Percentiles rank a stretch among this genome's conserved stretches.
Conservation (phyloP, 345 rosid genomes). For the Ceriops tagal region DNA sequence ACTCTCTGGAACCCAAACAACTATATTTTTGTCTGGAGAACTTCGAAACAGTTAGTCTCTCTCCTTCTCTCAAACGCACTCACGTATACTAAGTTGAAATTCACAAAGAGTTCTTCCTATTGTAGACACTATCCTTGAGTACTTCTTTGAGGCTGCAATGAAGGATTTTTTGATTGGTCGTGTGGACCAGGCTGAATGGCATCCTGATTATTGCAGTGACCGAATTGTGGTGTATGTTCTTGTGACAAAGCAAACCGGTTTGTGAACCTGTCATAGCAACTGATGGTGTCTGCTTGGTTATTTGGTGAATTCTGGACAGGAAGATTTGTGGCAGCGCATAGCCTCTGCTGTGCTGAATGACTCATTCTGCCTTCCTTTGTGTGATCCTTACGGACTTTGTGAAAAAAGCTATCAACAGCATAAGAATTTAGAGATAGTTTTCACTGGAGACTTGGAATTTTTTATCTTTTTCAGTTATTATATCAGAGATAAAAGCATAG, state of each 20-base stretch:
- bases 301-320: background rate
- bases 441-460: too few species aligned
- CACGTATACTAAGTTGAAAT: background rate
- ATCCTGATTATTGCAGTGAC: conserved; percentile 68
- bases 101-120: background rate
- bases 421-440: too few species aligned
- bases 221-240: conserved; percentile 73
- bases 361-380: too few species aligned
- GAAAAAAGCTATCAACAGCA: too few species aligned
- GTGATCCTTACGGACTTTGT: too few species aligned
- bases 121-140: conserved; percentile 77
- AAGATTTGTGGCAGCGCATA: background rate
- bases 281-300: background rate
- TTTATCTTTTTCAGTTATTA: too few species aligned
- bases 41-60: conserved; percentile 60
- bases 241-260: conserved; percentile 49
- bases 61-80: background rate
- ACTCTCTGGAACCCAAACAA: conserved; percentile 63
- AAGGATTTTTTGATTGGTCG: conserved; percentile 64
- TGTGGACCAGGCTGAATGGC: conserved; percentile 72
- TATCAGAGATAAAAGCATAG: too few species aligned
- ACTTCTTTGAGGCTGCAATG: conserved; percentile 70
- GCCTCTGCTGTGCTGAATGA: too few species aligned
- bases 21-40: conserved; percentile 76
- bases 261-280: background rate